Conservation (phyloP, 257 asterid genomes). For the Prunella vulgaris region DNA sequence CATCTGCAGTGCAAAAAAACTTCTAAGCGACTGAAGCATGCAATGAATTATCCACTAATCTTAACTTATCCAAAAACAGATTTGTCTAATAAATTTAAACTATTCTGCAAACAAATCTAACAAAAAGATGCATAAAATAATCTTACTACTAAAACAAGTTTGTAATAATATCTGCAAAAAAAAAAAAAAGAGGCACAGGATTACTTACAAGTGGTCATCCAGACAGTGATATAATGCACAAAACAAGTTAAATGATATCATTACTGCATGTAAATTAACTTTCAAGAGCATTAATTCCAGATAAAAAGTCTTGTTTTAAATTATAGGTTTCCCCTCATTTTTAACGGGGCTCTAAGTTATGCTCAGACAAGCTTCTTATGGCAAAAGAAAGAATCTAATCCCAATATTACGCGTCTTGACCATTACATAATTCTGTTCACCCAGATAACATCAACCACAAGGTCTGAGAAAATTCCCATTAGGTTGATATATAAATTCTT, state of each 20-base stretch:
- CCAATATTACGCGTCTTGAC: background rate
- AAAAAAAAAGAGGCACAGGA: background rate
- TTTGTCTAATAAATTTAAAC: background rate
- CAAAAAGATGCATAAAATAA: background rate
- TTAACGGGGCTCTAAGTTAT: background rate
- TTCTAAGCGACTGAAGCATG: background rate
- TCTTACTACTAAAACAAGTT: background rate
- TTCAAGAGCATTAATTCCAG: background rate
- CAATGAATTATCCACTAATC: background rate
- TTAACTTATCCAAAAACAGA: background rate
- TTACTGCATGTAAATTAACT: background rate
- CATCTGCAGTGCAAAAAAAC: no score
- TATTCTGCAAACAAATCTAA: background rate
- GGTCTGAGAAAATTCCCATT: background rate
- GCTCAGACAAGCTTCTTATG: background rate
- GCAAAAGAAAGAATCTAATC: background rate
- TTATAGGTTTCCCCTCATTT: background rate
- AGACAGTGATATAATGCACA: background rate
- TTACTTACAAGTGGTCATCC: background rate
- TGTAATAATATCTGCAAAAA: background rate
- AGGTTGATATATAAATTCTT: background rate
- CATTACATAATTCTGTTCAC: background rate
- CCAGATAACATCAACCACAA: background rate
- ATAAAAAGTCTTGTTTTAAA: no score
- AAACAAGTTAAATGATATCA: background rate